Evolutionary conservation across 371 early-diverging fungal species (phyloP).

Genomic region (Batkoa obscura): DNA sequence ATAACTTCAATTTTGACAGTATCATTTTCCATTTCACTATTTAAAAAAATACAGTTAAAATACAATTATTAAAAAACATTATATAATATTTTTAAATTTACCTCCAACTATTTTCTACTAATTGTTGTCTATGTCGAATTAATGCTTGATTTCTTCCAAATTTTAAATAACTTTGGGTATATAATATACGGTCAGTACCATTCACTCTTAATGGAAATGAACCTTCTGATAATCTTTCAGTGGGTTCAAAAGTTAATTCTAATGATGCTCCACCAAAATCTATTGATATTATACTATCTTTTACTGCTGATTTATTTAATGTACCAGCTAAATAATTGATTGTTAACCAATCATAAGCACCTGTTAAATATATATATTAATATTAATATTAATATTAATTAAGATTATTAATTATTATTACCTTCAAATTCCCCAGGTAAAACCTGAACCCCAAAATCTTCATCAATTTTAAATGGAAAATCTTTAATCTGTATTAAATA

Average conservation of each 20-base stretch:
- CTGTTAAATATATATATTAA: not conserved
- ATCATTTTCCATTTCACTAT: not conserved
- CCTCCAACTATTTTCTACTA: not conserved
- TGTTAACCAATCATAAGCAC: slow-evolving; percentile 6
- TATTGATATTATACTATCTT: not conserved
- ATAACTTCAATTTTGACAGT: not conserved
- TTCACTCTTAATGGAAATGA: slow-evolving; percentile 1
- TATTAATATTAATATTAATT: not conserved
- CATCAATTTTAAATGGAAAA: slow-evolving; percentile 4
- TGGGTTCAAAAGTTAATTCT: slow-evolving; percentile 7
- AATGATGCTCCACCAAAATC: slow-evolving; percentile 7
- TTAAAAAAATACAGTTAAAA: too few species aligned
- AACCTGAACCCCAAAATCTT: slow-evolving; percentile 3
- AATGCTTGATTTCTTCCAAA: slow-evolving; percentile 6
- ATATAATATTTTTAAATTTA: too few species aligned
- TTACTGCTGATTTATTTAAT: not conserved
- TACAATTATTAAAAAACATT: too few species aligned
- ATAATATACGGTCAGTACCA: not conserved
- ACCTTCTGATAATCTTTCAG: not conserved
- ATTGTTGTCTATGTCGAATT: not conserved
- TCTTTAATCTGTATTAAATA: slow-evolving; percentile 2
- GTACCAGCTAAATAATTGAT: slow-evolving; percentile 1
- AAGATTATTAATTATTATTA: not conserved
- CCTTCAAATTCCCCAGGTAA: slow-evolving; percentile 7
- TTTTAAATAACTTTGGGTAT: slow-evolving; percentile 4